These are phyloP conservation scores for Sanghuangporus baumii DNA, from an alignment of 1,284 basidiomycete genomes.

Conservation along the genomic window DNA sequence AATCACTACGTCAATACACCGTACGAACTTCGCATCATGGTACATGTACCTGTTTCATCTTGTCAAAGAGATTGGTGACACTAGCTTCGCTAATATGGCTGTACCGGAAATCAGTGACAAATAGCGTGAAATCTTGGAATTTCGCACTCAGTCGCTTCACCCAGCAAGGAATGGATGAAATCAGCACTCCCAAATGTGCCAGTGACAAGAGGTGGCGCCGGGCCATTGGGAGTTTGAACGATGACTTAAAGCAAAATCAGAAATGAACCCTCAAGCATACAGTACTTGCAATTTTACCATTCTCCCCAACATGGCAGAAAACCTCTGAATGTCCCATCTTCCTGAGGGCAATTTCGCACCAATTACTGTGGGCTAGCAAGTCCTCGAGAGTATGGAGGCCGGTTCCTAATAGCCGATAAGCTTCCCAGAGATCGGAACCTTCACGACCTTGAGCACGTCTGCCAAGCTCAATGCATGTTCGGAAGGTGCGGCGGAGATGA, in stretches of 20 bases:
- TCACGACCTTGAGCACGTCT: conserved; percentile 49
- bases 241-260: conserved; percentile 32
- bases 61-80: conserved; percentile 72
- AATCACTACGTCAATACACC: not conserved
- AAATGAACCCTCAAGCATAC: not conserved
- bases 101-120: conserved; percentile 10
- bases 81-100: conserved; percentile 67
- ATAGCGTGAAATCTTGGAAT: conserved; percentile 4
- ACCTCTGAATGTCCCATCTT: conserved; percentile 72
- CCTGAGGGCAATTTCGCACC: conserved; percentile 68
- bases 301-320: conserved; percentile 83
- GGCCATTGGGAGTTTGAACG: conserved; percentile 68
- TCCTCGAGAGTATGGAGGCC: conserved; percentile 73
- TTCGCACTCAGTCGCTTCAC: conserved; percentile 53
- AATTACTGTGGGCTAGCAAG: conserved; percentile 78
- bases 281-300: conserved; percentile 35
- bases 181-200: conserved; percentile 80
- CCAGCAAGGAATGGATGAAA: conserved; percentile 66
- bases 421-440: conserved; percentile 65
- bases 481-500: conserved; percentile 64
- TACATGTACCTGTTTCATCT: conserved; percentile 45
- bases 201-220: conserved; percentile 74
- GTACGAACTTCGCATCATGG: not conserved
- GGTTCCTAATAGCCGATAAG: conserved; percentile 63
- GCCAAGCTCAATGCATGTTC: conserved; percentile 57